Base-by-base conservation (phyloP, 164 flowering plant genomes). In the Pachysandra terminalis region DNA sequence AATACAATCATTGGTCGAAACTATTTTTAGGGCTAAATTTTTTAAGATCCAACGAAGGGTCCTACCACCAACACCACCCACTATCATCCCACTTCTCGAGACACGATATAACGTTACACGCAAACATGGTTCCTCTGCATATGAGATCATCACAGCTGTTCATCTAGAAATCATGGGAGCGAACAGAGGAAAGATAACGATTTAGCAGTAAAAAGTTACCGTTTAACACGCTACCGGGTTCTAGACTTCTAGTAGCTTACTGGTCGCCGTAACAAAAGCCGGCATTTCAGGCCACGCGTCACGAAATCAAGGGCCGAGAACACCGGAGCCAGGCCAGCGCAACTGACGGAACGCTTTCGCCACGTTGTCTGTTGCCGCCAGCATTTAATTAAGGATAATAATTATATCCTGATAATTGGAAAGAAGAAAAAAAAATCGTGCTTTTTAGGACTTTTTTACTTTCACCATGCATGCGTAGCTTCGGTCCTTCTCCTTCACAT, bases 1-100 rank as follows among this genome's bases (percentile, higher is more conserved):
- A 41, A 21, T 32, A 64, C 71, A 70, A 74, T 74, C 77, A 67
- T 75, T 71, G n/a, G 68, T 66, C 55, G 21, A 69, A 65, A 61
- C 69, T 61, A 62, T 23, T 40, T 60, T 32, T 12, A 7, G 37
- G n/a, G 9, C 51, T 10, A 32, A 15, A 63, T 23, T n/a, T n/a
- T n/a, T 62, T 62, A 45, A 62, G 5, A 22, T 16, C 19, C 24
- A 24, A 1, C 15, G 4, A 5, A 10, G 16, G 17, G 51, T 15
- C 17, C 51, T 12, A 32, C 37, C 37, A 7, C 51, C 14, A 45
- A 15, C 10, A 5, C 10, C 51, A 13, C 14, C n/a, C n/a, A n/a
- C n/a, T n/a, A n/a, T n/a, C n/a, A n/a, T n/a, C n/a, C 37, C 37
- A 32, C 37, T 32, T 32, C 37, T 32, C 37, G 37, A 32, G n/a